Evolutionary conservation across 2,329 filamentous ascomycete species (phyloP), one percentile per base, ranked within the genome.

Genomic region (Sporothrix protearum): DNA sequence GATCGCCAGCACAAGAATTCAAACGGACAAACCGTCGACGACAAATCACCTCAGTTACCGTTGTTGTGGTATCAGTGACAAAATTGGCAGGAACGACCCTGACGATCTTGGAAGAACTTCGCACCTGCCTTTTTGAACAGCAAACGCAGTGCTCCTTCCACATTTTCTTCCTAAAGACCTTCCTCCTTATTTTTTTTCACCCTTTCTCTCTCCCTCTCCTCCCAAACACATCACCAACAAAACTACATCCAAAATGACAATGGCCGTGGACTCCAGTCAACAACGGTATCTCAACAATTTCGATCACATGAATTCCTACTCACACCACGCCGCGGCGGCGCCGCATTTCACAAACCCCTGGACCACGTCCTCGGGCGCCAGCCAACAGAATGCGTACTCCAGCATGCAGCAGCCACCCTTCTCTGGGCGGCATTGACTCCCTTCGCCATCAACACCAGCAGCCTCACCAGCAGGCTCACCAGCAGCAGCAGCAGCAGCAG

Each of bases 331-430:
- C 45, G 47, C 33, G 4, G 71, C 64, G 33, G 57, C 51, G 53
- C 89, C 92, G 75, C 91, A 96, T 75, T 97, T 97, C 84, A 94
- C 91, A 78, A 96, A 97, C 81, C 94, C 94, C 55, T 97, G 94
- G 94, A 85, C 85, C 64, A 87, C 92, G 71, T 80, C 55, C 61
- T 47, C 84, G 28, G 77, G 82, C 42, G 75, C 81, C 71, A 79
- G 80, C 74, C 83, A 79, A 74, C 82, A 84, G 75, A 80, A 84
- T 78, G 73, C 86, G 2, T 87, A 90, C 85, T 78, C 85, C 79
- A 81, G 78, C 77, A 85, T 80, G 83, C 89, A 80, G 79, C 85
- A 85, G 75, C 85, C 85, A 89, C 76, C 87, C 85, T 75, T 83
- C 85, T 76, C 82, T 90, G 77, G 84, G 42, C 16, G 64, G 84